Percentiles rank a stretch among this genome's conserved stretches.
Conservation (phyloP, 345 rosid genomes). For the Eutrema japonicum region DNA sequence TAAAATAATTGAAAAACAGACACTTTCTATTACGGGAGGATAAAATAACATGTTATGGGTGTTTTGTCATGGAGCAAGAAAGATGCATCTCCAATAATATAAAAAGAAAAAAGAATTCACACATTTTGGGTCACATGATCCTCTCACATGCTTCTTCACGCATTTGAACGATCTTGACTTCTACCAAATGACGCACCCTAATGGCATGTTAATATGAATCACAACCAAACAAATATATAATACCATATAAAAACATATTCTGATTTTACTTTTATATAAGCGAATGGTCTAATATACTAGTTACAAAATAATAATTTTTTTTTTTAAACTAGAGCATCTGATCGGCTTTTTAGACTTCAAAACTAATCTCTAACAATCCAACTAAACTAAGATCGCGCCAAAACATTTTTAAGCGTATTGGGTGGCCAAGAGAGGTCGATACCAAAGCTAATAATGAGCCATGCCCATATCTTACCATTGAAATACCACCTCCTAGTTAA, state of each 20-base stretch:
- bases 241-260: neutral
- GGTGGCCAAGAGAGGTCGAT: too few species aligned
- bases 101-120: neutral
- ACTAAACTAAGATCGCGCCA: too few species aligned
- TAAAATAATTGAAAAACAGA: neutral
- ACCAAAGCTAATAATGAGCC: too few species aligned
- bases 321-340: too few species aligned
- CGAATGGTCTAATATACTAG: neutral
- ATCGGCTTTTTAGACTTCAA: too few species aligned
- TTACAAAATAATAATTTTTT: too few species aligned
- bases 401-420: too few species aligned
- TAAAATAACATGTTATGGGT: constrained; percentile 33
- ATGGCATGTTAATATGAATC: constrained; percentile 32
- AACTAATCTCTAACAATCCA: too few species aligned
- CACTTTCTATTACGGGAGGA: constrained; percentile 1
- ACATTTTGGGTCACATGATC: constrained; percentile 38
- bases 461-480: too few species aligned
- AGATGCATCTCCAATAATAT: constrained; percentile 5
- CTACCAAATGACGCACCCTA: constrained; percentile 29
- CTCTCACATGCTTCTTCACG: constrained; percentile 41
- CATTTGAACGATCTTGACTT: constrained; percentile 36
- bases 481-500: neutral
- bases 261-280: constrained; percentile 10
- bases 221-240: constrained; percentile 16
- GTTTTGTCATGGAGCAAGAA: constrained; percentile 39